phyloP scores from a whole-genome alignment of 805 yeast species.

The Yarrowia sp. region DNA sequence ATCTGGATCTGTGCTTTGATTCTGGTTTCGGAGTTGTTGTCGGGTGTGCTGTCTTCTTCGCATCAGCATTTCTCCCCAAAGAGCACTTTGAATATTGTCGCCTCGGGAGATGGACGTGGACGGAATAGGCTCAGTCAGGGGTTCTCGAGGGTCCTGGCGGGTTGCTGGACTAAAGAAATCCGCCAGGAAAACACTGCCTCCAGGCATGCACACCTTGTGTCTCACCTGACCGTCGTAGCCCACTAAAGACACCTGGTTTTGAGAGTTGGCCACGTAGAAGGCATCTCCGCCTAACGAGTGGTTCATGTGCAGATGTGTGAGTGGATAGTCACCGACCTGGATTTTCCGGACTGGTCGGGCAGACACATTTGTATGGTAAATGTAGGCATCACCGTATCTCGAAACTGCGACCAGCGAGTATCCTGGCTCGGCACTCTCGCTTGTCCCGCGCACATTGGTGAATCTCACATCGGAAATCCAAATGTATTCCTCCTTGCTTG shows the following conservation, averaged over 20 bases:
- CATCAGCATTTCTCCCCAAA: background rate
- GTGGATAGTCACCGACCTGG: slow-evolving; percentile 17
- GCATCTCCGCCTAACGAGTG: slow-evolving; percentile 18
- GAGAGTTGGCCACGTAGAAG: slow-evolving; percentile 21
- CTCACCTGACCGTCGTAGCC: slow-evolving; percentile 10
- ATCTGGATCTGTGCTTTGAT: background rate
- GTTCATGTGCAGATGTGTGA: slow-evolving; percentile 14
- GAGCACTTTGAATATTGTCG: background rate
- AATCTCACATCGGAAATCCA: slow-evolving; percentile 21
- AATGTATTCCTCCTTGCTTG: slow-evolving; percentile 4
- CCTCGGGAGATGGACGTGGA: background rate
- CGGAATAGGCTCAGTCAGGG: background rate
- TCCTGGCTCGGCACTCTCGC: background rate
- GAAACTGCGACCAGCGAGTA: slow-evolving; percentile 13
- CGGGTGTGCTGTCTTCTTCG: background rate
- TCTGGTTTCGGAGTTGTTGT: background rate
- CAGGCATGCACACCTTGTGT: slow-evolving; percentile 12
- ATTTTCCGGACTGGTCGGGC: background rate
- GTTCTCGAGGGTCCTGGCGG: background rate
- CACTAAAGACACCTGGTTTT: slow-evolving; percentile 14
- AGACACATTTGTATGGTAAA: slow-evolving; percentile 10
- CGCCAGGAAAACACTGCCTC: slow-evolving; percentile 5
- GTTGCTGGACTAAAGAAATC: slow-evolving; percentile 21
- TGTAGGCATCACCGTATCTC: slow-evolving; percentile 16
- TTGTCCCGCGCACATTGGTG: background rate